Conservation (phyloP, 2,329 filamentous ascomycete genomes). For the Aspergillus felis region DNA sequence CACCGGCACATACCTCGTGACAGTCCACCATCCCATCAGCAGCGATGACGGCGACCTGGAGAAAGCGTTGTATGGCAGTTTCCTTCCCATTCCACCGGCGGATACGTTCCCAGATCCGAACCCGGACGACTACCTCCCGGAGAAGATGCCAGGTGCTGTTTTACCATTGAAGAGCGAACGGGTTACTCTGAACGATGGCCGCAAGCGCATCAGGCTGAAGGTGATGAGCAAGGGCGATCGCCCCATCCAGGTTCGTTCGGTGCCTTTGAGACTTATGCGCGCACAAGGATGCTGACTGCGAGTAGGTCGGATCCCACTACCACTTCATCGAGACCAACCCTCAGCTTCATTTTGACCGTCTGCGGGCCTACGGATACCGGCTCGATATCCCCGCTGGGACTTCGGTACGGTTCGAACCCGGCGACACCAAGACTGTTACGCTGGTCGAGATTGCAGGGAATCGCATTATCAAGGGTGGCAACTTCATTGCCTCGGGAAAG, state of each 20-base stretch:
- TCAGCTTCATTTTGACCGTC: constrained; percentile 80
- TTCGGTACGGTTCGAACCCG: constrained; percentile 89
- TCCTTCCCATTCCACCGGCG: constrained; percentile 71
- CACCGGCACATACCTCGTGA: constrained; percentile 87
- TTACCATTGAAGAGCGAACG: constrained; percentile 64
- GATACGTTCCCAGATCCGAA: constrained; percentile 65
- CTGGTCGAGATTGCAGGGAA: constrained; percentile 84
- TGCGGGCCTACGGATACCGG: constrained; percentile 75
- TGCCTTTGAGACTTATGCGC: background rate
- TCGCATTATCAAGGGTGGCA: constrained; percentile 78
- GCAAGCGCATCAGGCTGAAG: constrained; percentile 67
- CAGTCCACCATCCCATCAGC: constrained; percentile 84
- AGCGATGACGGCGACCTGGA: constrained; percentile 80
- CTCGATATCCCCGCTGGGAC: constrained; percentile 90
- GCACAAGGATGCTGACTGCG: background rate
- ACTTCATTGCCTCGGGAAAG: constrained; percentile 68
- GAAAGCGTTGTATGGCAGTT: constrained; percentile 86
- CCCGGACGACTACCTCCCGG: constrained; percentile 61
- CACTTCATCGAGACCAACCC: constrained; percentile 96
- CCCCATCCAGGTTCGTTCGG: constrained; percentile 68
- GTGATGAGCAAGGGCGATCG: constrained; percentile 86
- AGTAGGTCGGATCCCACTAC: constrained; percentile 79
- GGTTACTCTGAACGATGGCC: constrained; percentile 68
- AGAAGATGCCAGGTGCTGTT: constrained; percentile 74
- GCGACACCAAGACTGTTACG: constrained; percentile 84